A percentile compares a stretch with the other conserved stretches of the same genome.
Evolutionary conservation across 1,284 basidiomycete genomes (phyloP).

Genomic region (Schizophyllum commune): DNA sequence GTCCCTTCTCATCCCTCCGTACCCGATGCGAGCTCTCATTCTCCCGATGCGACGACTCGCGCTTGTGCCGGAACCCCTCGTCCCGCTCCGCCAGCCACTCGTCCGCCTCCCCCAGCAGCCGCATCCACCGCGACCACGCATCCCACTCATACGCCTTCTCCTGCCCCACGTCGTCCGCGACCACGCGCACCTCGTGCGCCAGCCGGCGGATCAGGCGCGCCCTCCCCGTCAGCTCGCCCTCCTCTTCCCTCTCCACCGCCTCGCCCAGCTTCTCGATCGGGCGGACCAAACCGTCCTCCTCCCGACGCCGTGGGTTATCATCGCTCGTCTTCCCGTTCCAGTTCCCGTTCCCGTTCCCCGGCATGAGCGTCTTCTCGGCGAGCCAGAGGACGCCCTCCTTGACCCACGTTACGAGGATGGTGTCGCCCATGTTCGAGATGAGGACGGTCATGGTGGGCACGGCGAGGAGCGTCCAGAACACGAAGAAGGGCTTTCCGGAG

Average conservation of each 20-base stretch:
- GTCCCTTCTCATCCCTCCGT: conserved; percentile 3
- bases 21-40: background rate
- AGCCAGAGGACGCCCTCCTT: conserved; percentile 22
- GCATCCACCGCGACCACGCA: conserved; percentile 25
- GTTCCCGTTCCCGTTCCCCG: conserved; percentile 4
- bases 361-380: conserved; percentile 20
- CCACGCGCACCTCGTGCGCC: conserved; percentile 19
- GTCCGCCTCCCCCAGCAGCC: conserved; percentile 13
- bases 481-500: conserved; percentile 31
- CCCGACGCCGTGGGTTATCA: conserved; percentile 1
- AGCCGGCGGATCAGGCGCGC: conserved; percentile 18
- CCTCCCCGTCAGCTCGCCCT: conserved; percentile 5
- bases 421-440: conserved; percentile 28
- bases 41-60: background rate
- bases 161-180: conserved; percentile 21
- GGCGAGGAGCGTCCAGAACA: conserved; percentile 31
- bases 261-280: conserved; percentile 18
- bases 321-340: background rate
- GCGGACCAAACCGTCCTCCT: conserved; percentile 13
- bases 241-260: conserved; percentile 19
- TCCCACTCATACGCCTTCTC: conserved; percentile 24
- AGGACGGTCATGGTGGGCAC: conserved; percentile 32
- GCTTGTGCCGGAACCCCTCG: background rate
- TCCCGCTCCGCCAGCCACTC: background rate
- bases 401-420: conserved; percentile 23